Evolutionary conservation across 106 monocot genomes (phyloP).

Genomic region (Dioscorea zingiberensis): DNA sequence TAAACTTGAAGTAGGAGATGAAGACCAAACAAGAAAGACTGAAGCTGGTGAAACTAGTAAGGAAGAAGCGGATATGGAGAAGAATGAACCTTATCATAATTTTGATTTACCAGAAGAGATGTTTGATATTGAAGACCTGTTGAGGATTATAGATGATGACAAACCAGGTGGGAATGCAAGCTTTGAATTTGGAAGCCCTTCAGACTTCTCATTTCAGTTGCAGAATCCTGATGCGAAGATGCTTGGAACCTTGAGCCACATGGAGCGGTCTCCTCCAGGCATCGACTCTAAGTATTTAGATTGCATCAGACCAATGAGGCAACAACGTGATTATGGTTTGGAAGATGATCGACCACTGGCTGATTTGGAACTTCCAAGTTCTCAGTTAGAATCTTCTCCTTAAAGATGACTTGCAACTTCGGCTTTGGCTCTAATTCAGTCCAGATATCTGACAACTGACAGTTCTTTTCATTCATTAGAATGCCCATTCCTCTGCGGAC

Average conservation of each 20-base stretch:
- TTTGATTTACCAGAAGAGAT: conserved; percentile 14
- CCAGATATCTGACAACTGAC: no score
- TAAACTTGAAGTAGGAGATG: conserved; percentile 1
- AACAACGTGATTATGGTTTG: no score
- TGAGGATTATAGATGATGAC: conserved; percentile 15
- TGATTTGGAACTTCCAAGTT: no score
- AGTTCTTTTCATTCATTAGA: no score
- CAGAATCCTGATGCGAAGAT: conserved; percentile 13
- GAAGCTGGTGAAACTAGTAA: neutral
- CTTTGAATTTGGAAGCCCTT: neutral
- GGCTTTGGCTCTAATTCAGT: no score
- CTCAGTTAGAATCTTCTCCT: no score
- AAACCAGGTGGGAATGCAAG: neutral
- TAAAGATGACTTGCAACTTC: no score
- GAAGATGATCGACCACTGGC: no score
- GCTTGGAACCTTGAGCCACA: neutral
- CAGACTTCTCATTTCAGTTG: conserved; percentile 3
- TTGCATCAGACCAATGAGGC: no score
- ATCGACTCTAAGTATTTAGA: no score
- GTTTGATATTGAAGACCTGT: conserved; percentile 23
- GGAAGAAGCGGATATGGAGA: neutral
- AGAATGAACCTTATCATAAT: neutral
- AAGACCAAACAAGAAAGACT: no score
- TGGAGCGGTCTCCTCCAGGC: neutral
- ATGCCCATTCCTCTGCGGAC: no score